phyloP scores from a whole-genome alignment of 768 basidiomycete species.

The Melanogaster broomeanus region DNA sequence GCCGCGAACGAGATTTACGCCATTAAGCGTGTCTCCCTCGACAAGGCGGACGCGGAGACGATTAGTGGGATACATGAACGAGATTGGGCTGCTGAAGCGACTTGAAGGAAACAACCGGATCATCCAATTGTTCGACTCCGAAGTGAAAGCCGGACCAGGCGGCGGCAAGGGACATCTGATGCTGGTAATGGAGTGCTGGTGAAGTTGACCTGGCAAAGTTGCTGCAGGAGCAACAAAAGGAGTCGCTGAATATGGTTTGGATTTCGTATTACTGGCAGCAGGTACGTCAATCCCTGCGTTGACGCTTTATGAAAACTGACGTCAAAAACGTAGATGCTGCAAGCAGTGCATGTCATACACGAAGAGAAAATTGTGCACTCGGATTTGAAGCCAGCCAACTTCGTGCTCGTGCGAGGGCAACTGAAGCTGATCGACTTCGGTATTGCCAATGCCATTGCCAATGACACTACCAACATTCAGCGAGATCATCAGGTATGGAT shows the following conservation, averaged over 20 bases:
- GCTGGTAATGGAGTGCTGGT: conserved; percentile 95
- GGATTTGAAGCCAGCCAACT: conserved; percentile 97
- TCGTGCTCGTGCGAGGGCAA: conserved; percentile 92
- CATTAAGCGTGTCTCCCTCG: conserved; percentile 89
- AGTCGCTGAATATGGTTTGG: conserved; percentile 90
- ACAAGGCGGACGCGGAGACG: conserved; percentile 86
- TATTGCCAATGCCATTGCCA: conserved; percentile 98
- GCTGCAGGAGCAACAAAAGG: conserved; percentile 80
- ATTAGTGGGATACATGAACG: conserved; percentile 94
- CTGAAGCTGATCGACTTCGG: conserved; percentile 99
- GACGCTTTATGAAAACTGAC: background rate
- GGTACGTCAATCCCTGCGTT: conserved; percentile 44
- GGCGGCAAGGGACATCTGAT: conserved; percentile 75
- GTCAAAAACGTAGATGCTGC: conserved; percentile 72
- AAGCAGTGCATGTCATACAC: conserved; percentile 98
- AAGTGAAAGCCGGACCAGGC: conserved; percentile 65
- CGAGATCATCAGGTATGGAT: conserved; percentile 83
- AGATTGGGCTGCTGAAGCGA: conserved; percentile 91
- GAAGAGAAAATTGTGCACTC: conserved; percentile 99
- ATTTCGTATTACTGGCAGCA: conserved; percentile 97
- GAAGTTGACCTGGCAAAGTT: conserved; percentile 90
- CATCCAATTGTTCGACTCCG: conserved; percentile 88
- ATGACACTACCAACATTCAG: conserved; percentile 98
- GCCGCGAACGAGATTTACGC: conserved; percentile 78
- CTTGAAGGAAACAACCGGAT: conserved; percentile 92